Evolutionary conservation across 164 flowering plant genomes (phyloP).

Genomic region (Chimonanthus praecox): DNA sequence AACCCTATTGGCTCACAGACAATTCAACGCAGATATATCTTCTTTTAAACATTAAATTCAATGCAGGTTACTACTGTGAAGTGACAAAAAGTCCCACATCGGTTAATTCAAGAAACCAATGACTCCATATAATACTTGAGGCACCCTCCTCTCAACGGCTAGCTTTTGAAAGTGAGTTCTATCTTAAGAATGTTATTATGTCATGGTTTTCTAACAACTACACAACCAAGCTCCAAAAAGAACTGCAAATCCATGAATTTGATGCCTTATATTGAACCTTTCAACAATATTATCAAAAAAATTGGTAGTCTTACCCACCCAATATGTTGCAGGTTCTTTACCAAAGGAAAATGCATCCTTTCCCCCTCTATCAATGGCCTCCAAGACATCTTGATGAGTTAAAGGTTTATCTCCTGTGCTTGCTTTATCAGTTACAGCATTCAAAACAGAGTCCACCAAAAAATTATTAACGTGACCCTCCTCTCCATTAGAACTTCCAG

Average conservation of each 20-base stretch:
- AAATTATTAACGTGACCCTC: slow-evolving; percentile 14
- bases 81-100: too few species aligned
- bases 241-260: background rate
- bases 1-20: too few species aligned
- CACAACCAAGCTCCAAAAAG: too few species aligned
- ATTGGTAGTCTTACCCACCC: slow-evolving; percentile 41
- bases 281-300: background rate
- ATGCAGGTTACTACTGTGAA: too few species aligned
- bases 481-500: background rate
- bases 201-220: too few species aligned
- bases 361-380: slow-evolving; percentile 92
- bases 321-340: slow-evolving; percentile 67
- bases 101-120: too few species aligned
- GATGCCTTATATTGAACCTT: background rate
- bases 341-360: slow-evolving; percentile 56
- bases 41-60: too few species aligned
- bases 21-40: too few species aligned
- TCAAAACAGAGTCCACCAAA: slow-evolving; percentile 49
- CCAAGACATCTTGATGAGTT: slow-evolving; percentile 45
- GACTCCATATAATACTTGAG: too few species aligned
- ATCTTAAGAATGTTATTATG: too few species aligned
- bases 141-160: too few species aligned
- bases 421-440: slow-evolving; percentile 48
- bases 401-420: slow-evolving; percentile 26
- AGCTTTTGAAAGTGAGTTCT: too few species aligned